Evolutionary conservation across 345 rosid species (phyloP), one percentile per base, ranked within the genome.

Genomic region (Euphorbia tirucalli): DNA sequence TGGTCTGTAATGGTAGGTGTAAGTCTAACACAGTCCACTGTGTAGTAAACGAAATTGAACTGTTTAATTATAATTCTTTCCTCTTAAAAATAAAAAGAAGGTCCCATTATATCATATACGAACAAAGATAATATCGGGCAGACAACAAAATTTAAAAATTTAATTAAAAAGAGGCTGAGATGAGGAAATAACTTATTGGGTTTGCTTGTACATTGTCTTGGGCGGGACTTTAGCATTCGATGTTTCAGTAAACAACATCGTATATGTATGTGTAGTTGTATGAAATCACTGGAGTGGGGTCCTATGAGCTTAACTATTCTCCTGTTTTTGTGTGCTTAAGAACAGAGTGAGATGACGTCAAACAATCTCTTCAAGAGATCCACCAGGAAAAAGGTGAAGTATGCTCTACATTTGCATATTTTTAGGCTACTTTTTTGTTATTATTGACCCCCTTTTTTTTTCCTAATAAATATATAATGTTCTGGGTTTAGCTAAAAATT

Each of bases 1-100:
- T 61, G 75, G 69, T 74, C 74, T 75, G 68, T 67, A 50, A 25
- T 64, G 65, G 59, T 32, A 66, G 74, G 72, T 66, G 59, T 32
- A 62, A 72, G 72, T 66, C 69, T 60, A 75, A 44, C 39, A 21
- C 49, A 68, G 64, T 56, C 70, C 58, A 69, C 65, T 21, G 58
- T 27, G 5, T 48, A 74, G 68, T 25, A 55, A 66, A 66, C 70
- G 43, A 66, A 48, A 66, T 27, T 4, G 32, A 27, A 30, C 30
- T 13, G 37, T 59, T 59, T 56, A 6, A 27, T 25, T 22, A 27
- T 59, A 22, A 4, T 7, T 3, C 0, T 5, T 57, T 55, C 28
- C 24, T 52, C 8, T 55, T 19, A 2, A 50, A 50, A 50, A n/a
- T n/a, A n/a, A n/a, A n/a, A n/a, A n/a, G n/a, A 59, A 59, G 37